Evolutionary conservation across 1,284 basidiomycete genomes (phyloP).

Genomic region (Singerocomus inundabilis): DNA sequence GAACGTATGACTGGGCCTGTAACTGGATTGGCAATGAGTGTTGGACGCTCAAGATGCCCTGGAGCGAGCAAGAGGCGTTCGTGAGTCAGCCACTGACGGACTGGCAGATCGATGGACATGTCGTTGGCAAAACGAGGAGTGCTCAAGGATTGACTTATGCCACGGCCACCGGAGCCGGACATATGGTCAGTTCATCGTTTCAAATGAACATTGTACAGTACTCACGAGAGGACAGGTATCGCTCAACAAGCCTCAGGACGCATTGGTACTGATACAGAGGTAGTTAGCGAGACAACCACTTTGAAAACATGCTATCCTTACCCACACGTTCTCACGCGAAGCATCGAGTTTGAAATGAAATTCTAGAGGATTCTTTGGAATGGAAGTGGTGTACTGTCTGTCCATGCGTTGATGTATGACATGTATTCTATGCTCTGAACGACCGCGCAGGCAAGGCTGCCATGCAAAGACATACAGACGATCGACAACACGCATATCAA

Average conservation of each 20-base stretch:
- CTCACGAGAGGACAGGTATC: slow-evolving; percentile 41
- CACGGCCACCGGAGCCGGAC: slow-evolving; percentile 58
- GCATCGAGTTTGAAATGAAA: not conserved
- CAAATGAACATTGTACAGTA: not conserved
- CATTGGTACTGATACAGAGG: slow-evolving; percentile 47
- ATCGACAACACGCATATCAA: not conserved
- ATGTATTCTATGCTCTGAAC: no score
- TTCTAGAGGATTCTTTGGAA: not conserved
- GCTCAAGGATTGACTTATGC: slow-evolving; percentile 59
- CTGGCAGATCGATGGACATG: slow-evolving; percentile 53
- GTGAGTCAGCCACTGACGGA: slow-evolving; percentile 42
- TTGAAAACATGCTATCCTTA: slow-evolving; percentile 9
- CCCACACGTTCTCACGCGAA: not conserved
- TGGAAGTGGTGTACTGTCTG: not conserved
- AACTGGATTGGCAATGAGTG: slow-evolving; percentile 70
- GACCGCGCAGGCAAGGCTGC: not conserved
- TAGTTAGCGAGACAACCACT: slow-evolving; percentile 44
- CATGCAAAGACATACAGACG: not conserved
- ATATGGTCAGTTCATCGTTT: slow-evolving; percentile 48
- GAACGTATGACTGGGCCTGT: slow-evolving; percentile 69
- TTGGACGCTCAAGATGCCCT: slow-evolving; percentile 60
- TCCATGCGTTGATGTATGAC: not conserved
- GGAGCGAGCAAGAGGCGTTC: slow-evolving; percentile 55
- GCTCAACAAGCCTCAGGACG: slow-evolving; percentile 55
- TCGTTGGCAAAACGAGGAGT: slow-evolving; percentile 54